Base-by-base conservation (phyloP, 129 eudicot genomes). In the Kitagawia praeruptora region DNA sequence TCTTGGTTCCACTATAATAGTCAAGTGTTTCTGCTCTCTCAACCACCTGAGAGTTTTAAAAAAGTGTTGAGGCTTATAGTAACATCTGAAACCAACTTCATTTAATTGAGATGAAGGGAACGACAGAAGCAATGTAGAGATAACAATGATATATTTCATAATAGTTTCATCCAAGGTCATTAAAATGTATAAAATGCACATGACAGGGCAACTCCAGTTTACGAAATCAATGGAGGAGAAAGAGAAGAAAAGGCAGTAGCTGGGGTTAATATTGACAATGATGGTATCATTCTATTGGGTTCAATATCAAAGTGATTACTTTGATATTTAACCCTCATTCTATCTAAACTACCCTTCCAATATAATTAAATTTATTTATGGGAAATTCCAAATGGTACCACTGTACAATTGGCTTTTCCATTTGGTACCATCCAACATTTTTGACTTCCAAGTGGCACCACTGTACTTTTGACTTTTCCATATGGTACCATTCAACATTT, bases 1-100 rank as follows among this genome's bases (percentile, higher is more conserved):
- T 70, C 91, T 88, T 71, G 99, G 99, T 83, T 96, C 99, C 74
- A 92, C 98, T 76, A 86, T 80, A 21, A 96, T 82, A 58, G 88
- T 89, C 48, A 96, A 80, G 47, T 84, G 88, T 83, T 83, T 87
- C 84, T 86, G 86, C 79, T 90, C 93, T 80, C 74, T 96, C 83
- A 96, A 83, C 99, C 99, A 96, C 85, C 99, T 96, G 84, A 45
- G 49, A 84, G 70, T 31, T 74, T 83, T 84, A 47, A 74, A 10
- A 82, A n/a, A 76, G 67, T 40, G 54, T 71, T 45, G 38, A 77
- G 64, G 19, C 27, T 47, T 46, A 49, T 71, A 15, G 23, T 54
- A 21, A 51, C 9, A 49, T 70, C 23, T 75, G 23, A 82, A 63
- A 23, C 25, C 56, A 39, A 27, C 78, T 79, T 61, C 56, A 67